Conservation (phyloP, 306 rosid genomes). For the Prunus mongolica region DNA sequence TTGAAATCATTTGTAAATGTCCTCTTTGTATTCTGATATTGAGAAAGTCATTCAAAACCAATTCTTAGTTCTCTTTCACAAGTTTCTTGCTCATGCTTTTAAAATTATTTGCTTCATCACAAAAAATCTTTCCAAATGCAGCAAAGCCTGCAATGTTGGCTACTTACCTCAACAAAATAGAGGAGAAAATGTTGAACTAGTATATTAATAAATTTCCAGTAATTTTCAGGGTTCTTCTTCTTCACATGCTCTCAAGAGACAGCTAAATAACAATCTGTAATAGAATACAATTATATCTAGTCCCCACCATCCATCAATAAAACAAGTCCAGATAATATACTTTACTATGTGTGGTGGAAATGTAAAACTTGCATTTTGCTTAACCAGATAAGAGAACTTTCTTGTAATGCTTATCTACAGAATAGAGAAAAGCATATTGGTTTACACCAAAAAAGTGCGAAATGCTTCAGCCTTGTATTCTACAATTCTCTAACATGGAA, state of each 20-base stretch:
- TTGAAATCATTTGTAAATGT: neutral
- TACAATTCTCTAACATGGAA: too few relatives aligned
- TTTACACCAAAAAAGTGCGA: neutral
- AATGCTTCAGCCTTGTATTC: neutral
- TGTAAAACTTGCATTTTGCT: neutral
- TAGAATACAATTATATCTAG: neutral
- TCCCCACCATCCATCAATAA: neutral
- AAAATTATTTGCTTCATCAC: neutral
- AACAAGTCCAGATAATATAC: neutral
- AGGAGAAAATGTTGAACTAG: too few relatives aligned
- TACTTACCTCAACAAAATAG: too few relatives aligned
- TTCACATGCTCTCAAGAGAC: neutral
- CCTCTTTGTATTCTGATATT: neutral
- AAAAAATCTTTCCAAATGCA: too few relatives aligned
- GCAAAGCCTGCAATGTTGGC: too few relatives aligned
- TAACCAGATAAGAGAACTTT: neutral
- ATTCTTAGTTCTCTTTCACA: neutral
- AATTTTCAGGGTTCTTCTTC: neutral
- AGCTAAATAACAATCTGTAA: neutral
- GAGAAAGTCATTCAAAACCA: neutral
- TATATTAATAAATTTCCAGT: too few relatives aligned
- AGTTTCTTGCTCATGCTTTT: neutral
- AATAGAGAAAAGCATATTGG: neutral
- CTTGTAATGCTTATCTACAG: neutral
- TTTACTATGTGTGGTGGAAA: neutral